Evolutionary conservation across 1,284 basidiomycete genomes (phyloP).

Genomic region (Sphagnurus paluster): DNA sequence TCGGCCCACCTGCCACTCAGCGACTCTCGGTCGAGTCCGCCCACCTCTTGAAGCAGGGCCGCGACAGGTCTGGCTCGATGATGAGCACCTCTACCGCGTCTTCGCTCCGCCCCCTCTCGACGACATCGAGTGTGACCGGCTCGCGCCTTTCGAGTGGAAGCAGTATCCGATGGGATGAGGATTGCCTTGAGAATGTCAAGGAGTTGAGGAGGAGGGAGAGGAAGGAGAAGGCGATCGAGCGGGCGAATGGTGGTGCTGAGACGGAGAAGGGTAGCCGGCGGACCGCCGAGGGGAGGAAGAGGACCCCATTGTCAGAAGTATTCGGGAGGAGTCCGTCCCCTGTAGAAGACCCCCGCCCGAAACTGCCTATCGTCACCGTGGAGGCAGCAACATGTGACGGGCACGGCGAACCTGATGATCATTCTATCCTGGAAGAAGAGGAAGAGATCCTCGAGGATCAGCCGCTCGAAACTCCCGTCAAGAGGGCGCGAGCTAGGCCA

Average conservation of each 20-base stretch:
- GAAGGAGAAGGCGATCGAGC: constrained; percentile 28
- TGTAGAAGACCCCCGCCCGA: background rate
- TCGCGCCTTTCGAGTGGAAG: constrained; percentile 51
- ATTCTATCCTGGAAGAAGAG: constrained; percentile 19
- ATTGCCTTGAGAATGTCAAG: constrained; percentile 52
- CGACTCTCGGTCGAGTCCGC: constrained; percentile 51
- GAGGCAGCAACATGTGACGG: constrained; percentile 55
- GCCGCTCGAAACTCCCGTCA: constrained; percentile 46
- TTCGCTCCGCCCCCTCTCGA: constrained; percentile 59
- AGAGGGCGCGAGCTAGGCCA: constrained; percentile 52
- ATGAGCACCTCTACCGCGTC: constrained; percentile 45
- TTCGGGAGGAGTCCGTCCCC: constrained; percentile 36
- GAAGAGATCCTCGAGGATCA: constrained; percentile 10
- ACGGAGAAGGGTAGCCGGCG: constrained; percentile 28
- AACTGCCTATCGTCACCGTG: constrained; percentile 43
- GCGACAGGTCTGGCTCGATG: constrained; percentile 38
- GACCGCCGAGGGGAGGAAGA: constrained; percentile 43
- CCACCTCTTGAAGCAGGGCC: constrained; percentile 18
- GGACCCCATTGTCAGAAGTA: constrained; percentile 47
- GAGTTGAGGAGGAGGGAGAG: constrained; percentile 51
- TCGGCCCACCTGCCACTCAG: constrained; percentile 17
- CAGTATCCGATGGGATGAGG: constrained; percentile 67
- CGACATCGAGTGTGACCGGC: constrained; percentile 41
- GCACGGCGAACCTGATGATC: constrained; percentile 35
- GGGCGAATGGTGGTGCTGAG: too few relatives aligned